Evolutionary conservation across 495 filamentous ascomycete species (phyloP), one percentile per base, ranked within the genome.

Genomic region (Pyronema domesticum): DNA sequence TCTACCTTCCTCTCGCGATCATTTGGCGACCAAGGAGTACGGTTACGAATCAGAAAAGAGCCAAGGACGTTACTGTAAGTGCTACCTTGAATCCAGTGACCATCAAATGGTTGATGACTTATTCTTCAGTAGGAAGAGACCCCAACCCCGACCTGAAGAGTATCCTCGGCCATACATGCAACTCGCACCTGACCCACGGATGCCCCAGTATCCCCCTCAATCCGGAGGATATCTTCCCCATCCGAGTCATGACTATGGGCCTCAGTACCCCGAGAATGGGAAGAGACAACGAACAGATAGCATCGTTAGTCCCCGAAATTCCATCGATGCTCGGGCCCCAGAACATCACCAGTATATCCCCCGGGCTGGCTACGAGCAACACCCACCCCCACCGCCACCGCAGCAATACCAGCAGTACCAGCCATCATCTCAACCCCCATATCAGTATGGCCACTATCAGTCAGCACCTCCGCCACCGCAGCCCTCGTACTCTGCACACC

Each of bases 21-120:
- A 0, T 96, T 98, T 69, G 85, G 85, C 56, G 91, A 98, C 65
- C 91, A 98, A 67, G 91, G 91, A 14, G 86, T 96, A 10, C 80
- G 87, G 39, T 71, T 98, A 44, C 77, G 89, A 49, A 79, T 95
- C 45, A 78, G 89, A 55, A 98, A 98, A 66, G 87, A 95, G 61
- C 78, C 79, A 56, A 73, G 81, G 55, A 76, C 74, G 15, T 57
- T 78, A 59, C 73, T 79, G 63, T 65, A 37, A 62, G 63, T 60
- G 50, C 45, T 51, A 37, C 19, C 52, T 17, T 49, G 54, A 44
- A 9, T 15, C 34, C 13, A 17, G 23, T 37, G 55, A 17, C 34
- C 19, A 40, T 42, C 35, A 39, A 39, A 37, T 53, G 13, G 7
- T 43, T 53, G 50, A 53, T 30, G 17, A 46, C 35, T 46, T 48